These are phyloP conservation scores for Quambalaria eucalypti DNA, from an alignment of 1,284 basidiomycete species.

Conservation along the genomic window DNA sequence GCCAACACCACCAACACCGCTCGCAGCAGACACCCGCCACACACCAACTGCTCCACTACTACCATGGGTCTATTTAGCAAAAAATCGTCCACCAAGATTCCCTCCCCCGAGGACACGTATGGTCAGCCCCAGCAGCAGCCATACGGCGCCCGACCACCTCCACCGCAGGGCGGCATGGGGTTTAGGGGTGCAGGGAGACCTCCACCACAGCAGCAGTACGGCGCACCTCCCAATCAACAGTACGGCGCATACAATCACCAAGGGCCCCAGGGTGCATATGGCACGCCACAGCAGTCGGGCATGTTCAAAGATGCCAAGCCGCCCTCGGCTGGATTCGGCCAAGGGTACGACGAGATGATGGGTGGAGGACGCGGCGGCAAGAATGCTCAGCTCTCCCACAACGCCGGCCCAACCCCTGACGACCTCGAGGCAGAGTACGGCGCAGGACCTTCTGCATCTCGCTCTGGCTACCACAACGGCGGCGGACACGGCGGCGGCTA, in stretches of 20 bases:
- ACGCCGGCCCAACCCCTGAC: conserved; percentile 7
- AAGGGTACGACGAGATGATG: conserved; percentile 24
- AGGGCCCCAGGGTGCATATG: conserved; percentile 1
- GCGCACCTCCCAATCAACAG: not conserved
- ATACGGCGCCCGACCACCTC: not conserved
- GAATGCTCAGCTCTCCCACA: conserved; percentile 9
- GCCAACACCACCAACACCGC: no score
- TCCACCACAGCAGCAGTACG: not conserved
- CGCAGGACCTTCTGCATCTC: conserved; percentile 9
- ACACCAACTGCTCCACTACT: no score
- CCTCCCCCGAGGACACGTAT: conserved; percentile 3
- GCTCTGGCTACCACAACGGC: not conserved
- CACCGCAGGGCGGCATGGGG: not conserved
- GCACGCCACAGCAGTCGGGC: not conserved
- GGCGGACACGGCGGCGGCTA: conserved; percentile 10
- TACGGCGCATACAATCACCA: not conserved
- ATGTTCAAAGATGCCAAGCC: conserved; percentile 23
- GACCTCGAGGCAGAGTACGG: conserved; percentile 43
- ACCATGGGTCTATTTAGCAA: conserved; percentile 4
- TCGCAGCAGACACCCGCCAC: no score
- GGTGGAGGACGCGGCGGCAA: conserved; percentile 3
- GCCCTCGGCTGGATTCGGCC: conserved; percentile 21
- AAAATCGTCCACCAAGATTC: conserved; percentile 8
- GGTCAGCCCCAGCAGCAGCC: not conserved
- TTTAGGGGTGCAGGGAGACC: not conserved